Evolutionary conservation across 1,284 basidiomycete genomes (phyloP).

Genomic region (Lignosus rhinocerotis): DNA sequence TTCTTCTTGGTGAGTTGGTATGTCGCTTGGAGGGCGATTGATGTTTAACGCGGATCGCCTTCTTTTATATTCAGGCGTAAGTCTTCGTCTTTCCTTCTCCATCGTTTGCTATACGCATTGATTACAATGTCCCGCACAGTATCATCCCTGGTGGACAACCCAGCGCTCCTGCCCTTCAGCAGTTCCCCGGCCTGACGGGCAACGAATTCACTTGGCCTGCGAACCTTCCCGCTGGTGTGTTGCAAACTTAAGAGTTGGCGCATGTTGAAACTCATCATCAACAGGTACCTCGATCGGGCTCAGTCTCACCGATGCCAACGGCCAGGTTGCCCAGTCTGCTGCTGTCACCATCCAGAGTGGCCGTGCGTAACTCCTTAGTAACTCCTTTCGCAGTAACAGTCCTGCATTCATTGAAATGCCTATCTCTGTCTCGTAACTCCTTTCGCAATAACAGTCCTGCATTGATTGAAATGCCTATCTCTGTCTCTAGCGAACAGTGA

Average conservation of each 20-base stretch:
- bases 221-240: conserved; percentile 29
- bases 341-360: conserved; percentile 49
- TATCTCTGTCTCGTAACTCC: background rate
- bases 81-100: background rate
- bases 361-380: conserved; percentile 45
- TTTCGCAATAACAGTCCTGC: conserved; percentile 2
- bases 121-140: conserved; percentile 9
- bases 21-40: background rate
- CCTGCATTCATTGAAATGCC: background rate
- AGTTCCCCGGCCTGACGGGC: conserved; percentile 25
- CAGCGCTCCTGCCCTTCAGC: conserved; percentile 27
- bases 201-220: conserved; percentile 31
- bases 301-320: conserved; percentile 52
- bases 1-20: conserved; percentile 29
- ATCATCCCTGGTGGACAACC: conserved; percentile 29
- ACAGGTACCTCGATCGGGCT: conserved; percentile 52
- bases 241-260: background rate
- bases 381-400: conserved; percentile 3
- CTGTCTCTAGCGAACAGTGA: conserved; percentile 31
- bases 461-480: background rate
- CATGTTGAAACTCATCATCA: background rate
- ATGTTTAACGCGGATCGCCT: background rate
- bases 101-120: background rate
- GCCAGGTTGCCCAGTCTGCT: conserved; percentile 47
- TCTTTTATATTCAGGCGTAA: conserved; percentile 18